A percentile compares a stretch with the other conserved stretches of the same genome.
Evolutionary conservation across 1,284 basidiomycete genomes (phyloP).

Genomic region (Trametes versicolor): DNA sequence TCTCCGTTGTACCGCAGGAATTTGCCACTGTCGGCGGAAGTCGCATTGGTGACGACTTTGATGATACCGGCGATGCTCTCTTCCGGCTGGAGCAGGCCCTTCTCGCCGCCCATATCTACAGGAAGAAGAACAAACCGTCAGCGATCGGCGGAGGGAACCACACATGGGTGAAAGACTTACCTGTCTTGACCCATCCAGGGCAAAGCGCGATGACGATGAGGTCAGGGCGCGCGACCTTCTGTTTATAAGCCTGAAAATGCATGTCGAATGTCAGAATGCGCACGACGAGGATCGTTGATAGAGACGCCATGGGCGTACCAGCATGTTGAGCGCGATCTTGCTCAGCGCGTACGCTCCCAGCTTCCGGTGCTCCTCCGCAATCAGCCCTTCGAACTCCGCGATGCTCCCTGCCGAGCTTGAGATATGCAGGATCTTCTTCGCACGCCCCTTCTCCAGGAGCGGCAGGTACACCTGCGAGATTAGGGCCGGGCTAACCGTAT

Average conservation of each 20-base stretch:
- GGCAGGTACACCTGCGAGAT: constrained; percentile 43
- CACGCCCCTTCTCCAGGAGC: constrained; percentile 29
- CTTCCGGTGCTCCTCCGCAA: constrained; percentile 12
- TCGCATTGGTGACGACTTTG: constrained; percentile 34
- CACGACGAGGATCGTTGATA: too few relatives aligned
- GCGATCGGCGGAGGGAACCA: background rate
- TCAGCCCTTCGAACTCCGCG: background rate
- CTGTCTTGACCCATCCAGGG: constrained; percentile 45
- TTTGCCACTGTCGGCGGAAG: constrained; percentile 37
- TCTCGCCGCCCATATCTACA: constrained; percentile 42
- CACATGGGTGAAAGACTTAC: constrained; percentile 17
- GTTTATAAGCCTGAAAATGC: constrained; percentile 43
- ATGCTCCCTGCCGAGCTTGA: background rate
- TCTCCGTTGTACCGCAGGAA: constrained; percentile 40
- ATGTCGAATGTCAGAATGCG: too few relatives aligned
- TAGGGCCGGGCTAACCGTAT: constrained; percentile 46
- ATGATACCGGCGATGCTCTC: constrained; percentile 38
- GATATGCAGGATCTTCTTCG: constrained; percentile 2
- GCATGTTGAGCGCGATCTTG: constrained; percentile 43
- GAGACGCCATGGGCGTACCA: constrained; percentile 35
- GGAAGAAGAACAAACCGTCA: too few relatives aligned
- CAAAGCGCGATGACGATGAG: constrained; percentile 38
- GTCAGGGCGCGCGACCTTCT: constrained; percentile 37
- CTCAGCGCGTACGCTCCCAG: background rate
- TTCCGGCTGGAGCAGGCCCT: constrained; percentile 39